Base-by-base conservation (phyloP, 768 basidiomycete genomes). In the Gelatoporia subvermispora region DNA sequence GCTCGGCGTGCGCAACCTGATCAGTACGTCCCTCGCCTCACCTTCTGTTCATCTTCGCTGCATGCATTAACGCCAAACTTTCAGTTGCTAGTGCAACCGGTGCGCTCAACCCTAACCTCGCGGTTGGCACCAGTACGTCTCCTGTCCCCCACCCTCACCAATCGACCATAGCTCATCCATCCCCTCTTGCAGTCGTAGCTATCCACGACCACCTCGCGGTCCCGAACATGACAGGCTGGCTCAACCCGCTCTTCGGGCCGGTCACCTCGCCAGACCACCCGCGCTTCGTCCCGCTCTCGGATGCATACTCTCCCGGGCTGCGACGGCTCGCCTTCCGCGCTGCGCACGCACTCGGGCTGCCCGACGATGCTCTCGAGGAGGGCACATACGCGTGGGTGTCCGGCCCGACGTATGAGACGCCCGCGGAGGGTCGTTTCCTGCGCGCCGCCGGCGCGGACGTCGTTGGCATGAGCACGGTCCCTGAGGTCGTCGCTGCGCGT, bases 401-500 rank as follows among this genome's bases (percentile, higher is more conserved):
- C 24, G 92, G 93, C 0, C 92, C 93, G 13, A 88, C 89, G 8
- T 94, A 94, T 61, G 92, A 94, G 68, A 89, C 88, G 0, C 82
- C 86, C 2, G 91, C 89, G 0, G 92, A 95, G 57, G 92, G 90
- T 25, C 72, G 83, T 41, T 82, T 93, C 67, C 68, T 94, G 35
- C 70, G 85, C 15, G 66, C 68, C 8, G 81, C 79, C 0, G 92
- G 92, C 3, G 92, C 85, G 1, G 89, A 91, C 57, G 86, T 93
- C n/a, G 92, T 93, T 2, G 92, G 92, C 2, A 94, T 94, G 92
- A 91, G 88, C 56, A 94, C 93, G 0, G 79, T 93, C 15, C 92
- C 91, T 0, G 92, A 94, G 66, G 92, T 94, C 21, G 70, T 93
- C 20, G 86, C 81, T 0, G 92, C 86, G 8, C 68, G 81, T 41